These are phyloP conservation scores for Pseudocercospora pini-densiflorae DNA, from an alignment of 2,329 filamentous ascomycete species.

Conservation along the genomic window DNA sequence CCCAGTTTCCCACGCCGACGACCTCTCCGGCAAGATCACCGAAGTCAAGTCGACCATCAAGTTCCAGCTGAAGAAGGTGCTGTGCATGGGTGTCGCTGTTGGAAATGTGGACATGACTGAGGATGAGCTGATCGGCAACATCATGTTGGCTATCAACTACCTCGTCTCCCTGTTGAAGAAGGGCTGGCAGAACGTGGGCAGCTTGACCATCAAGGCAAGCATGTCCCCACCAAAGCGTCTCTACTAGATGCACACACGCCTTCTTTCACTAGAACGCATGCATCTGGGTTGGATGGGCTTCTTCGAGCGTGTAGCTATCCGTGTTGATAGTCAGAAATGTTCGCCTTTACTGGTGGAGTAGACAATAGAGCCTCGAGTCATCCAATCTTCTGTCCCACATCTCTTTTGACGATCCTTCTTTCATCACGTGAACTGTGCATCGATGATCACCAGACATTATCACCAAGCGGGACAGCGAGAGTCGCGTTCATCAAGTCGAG, in stretches of 20 bases:
- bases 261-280: background rate
- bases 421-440: background rate
- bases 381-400: constrained; percentile 20
- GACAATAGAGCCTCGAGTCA: constrained; percentile 38
- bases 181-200: constrained; percentile 99
- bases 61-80: constrained; percentile 99
- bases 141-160: constrained; percentile 99
- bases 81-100: constrained; percentile 99
- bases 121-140: constrained; percentile 96
- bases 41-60: constrained; percentile 99
- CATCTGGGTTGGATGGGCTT: constrained; percentile 28
- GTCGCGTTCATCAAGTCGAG: background rate
- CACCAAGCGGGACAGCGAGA: background rate
- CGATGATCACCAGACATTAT: background rate
- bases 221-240: constrained; percentile 99
- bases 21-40: constrained; percentile 92
- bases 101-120: constrained; percentile 97
- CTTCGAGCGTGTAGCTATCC: constrained; percentile 32
- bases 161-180: constrained; percentile 99
- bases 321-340: constrained; percentile 26
- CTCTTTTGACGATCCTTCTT: background rate
- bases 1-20: constrained; percentile 94
- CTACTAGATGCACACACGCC: constrained; percentile 67
- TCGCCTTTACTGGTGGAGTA: constrained; percentile 41
- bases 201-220: constrained; percentile 99